A percentile compares a stretch with the other conserved stretches of the same genome.
phyloP scores from a whole-genome alignment of 2,329 filamentous ascomycete species.

The Penicillium sp. region DNA sequence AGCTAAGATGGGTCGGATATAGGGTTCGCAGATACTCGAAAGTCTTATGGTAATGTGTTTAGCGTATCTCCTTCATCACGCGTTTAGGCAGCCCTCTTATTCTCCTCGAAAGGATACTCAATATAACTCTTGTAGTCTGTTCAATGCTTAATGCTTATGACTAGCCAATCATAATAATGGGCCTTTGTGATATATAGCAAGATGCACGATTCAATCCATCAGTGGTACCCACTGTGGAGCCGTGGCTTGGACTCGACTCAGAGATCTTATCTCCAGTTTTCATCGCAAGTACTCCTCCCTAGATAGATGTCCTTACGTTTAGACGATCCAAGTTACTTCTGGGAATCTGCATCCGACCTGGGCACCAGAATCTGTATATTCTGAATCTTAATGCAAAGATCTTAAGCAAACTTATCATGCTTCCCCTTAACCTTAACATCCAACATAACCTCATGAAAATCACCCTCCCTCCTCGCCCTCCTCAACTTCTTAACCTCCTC shows the following conservation, averaged over 20 bases:
- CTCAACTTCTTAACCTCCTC: constrained; percentile 84
- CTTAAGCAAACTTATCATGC: constrained; percentile 73
- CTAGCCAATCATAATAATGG: background rate
- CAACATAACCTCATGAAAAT: constrained; percentile 84
- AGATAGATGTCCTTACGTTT: no score
- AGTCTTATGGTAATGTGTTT: background rate
- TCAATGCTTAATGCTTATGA: background rate
- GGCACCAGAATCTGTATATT: background rate
- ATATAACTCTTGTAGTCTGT: background rate
- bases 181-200: no score
- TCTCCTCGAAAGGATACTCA: background rate
- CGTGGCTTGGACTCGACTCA: background rate
- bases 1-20: background rate
- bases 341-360: no score
- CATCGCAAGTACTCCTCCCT: no score
- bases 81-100: background rate
- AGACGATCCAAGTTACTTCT: no score
- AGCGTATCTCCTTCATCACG: background rate
- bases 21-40: background rate
- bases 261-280: no score
- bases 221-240: background rate
- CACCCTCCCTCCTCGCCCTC: constrained; percentile 77
- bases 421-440: constrained; percentile 89
- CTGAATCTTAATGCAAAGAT: background rate
- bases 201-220: background rate